Conservation (phyloP, 2,329 filamentous ascomycete genomes). For the Epichloe uncinata region DNA sequence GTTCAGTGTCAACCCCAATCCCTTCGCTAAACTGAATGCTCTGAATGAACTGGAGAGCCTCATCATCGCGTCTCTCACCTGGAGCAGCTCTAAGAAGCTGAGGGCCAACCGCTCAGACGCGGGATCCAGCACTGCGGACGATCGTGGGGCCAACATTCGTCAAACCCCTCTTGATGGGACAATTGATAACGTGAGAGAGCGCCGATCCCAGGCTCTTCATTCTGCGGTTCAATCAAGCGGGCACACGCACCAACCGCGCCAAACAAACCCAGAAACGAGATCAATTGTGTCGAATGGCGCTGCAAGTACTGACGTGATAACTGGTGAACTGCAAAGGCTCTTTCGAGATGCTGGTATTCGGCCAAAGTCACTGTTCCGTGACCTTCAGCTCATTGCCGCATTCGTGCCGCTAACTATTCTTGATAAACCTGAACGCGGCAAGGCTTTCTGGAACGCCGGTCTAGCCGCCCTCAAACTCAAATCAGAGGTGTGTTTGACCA, state of each 20-base stretch:
- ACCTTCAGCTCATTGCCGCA: constrained; percentile 60
- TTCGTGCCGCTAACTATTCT: constrained; percentile 49
- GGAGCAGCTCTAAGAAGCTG: constrained; percentile 20
- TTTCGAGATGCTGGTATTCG: constrained; percentile 55
- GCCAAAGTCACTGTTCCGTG: constrained; percentile 70
- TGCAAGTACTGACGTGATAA: constrained; percentile 49
- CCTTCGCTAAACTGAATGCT: constrained; percentile 71
- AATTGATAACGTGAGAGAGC: constrained; percentile 57
- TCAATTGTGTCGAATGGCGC: constrained; percentile 35
- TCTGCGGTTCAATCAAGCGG: constrained; percentile 15
- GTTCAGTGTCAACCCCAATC: constrained; percentile 83
- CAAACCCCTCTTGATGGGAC: constrained; percentile 47
- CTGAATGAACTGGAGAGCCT: constrained; percentile 74
- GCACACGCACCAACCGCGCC: constrained; percentile 21
- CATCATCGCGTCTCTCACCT: constrained; percentile 55
- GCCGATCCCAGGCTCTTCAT: constrained; percentile 40
- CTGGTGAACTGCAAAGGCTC: constrained; percentile 51
- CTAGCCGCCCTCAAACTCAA: constrained; percentile 82
- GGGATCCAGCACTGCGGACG: constrained; percentile 20
- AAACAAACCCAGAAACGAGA: constrained; percentile 34
- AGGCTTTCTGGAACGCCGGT: constrained; percentile 83
- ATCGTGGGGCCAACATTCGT: constrained; percentile 21
- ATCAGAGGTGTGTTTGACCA: constrained; percentile 72
- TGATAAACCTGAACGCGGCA: constrained; percentile 50
- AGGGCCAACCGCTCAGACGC: constrained; percentile 25